These are phyloP conservation scores for Euphrasia confusa DNA, from an alignment of 257 asterid species.

Conservation along the genomic window DNA sequence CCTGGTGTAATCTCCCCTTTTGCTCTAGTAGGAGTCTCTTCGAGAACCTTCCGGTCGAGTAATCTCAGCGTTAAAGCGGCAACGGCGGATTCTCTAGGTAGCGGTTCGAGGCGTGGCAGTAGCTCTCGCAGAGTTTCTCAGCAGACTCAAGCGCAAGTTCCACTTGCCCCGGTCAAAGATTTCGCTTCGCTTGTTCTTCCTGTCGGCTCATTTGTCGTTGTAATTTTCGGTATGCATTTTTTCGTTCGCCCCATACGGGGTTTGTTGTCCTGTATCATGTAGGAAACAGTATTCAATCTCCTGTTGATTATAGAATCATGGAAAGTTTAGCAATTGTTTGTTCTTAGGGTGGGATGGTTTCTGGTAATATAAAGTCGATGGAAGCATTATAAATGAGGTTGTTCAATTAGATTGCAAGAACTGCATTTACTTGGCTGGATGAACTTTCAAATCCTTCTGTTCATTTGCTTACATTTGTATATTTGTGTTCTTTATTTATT, in stretches of 20 bases:
- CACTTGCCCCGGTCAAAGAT: constrained; percentile 42
- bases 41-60: constrained; percentile 31
- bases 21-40: background rate
- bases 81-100: constrained; percentile 35
- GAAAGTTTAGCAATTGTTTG: background rate
- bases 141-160: constrained; percentile 59
- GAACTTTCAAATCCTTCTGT: too few relatives aligned
- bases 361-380: too few relatives aligned
- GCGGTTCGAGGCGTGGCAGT: constrained; percentile 42
- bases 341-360: background rate
- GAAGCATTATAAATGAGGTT: too few relatives aligned
- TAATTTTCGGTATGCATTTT: constrained; percentile 59
- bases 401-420: too few relatives aligned
- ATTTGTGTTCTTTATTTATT: too few relatives aligned
- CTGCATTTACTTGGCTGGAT: too few relatives aligned
- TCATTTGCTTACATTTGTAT: too few relatives aligned
- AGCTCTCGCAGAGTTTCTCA: constrained; percentile 57
- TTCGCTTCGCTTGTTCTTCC: constrained; percentile 58
- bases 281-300: background rate
- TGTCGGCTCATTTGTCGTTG: constrained; percentile 65
- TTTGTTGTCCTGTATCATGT: constrained; percentile 21
- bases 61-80: constrained; percentile 37
- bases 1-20: constrained; percentile 33
- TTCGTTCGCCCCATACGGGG: background rate
- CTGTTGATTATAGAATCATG: background rate